A percentile compares a stretch with the other conserved stretches of the same genome.
These are phyloP conservation scores for Penicillium sclerotiorum DNA, from an alignment of 2,329 filamentous ascomycete species.

Conservation along the genomic window DNA sequence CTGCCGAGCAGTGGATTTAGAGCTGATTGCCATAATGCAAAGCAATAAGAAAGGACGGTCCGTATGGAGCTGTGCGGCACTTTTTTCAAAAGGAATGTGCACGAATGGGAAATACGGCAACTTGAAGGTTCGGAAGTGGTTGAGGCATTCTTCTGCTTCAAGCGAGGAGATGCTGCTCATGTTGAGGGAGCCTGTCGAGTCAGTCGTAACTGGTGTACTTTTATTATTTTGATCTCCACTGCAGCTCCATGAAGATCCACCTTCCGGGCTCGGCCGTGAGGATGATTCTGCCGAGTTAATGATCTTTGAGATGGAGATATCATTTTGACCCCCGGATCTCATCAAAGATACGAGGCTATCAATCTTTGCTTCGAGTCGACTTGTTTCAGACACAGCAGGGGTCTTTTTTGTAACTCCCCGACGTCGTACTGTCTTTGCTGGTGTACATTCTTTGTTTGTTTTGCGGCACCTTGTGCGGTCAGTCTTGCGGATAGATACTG, in stretches of 20 bases:
- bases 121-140: constrained; percentile 19
- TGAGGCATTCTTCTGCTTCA: background rate
- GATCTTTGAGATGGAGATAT: background rate
- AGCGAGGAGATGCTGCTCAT: background rate
- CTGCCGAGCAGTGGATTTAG: constrained; percentile 3
- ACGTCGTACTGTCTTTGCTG: background rate
- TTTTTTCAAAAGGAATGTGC: constrained; percentile 17
- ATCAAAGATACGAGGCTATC: background rate
- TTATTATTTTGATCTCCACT: background rate
- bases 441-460: background rate
- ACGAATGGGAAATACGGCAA: constrained; percentile 29
- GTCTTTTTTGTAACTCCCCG: background rate
- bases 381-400: background rate
- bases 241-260: too few relatives aligned
- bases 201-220: background rate
- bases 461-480: background rate
- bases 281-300: background rate
- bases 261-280: too few relatives aligned
- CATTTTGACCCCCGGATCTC: background rate
- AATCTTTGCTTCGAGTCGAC: background rate
- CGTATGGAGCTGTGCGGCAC: constrained; percentile 24
- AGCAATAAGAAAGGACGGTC: constrained; percentile 42
- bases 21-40: constrained; percentile 36
- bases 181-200: background rate
- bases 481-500: background rate